A percentile compares a stretch with the other conserved stretches of the same genome.
Evolutionary conservation across 139 green algal genomes (phyloP).

Genomic region (Picochlorum costavermella): DNA sequence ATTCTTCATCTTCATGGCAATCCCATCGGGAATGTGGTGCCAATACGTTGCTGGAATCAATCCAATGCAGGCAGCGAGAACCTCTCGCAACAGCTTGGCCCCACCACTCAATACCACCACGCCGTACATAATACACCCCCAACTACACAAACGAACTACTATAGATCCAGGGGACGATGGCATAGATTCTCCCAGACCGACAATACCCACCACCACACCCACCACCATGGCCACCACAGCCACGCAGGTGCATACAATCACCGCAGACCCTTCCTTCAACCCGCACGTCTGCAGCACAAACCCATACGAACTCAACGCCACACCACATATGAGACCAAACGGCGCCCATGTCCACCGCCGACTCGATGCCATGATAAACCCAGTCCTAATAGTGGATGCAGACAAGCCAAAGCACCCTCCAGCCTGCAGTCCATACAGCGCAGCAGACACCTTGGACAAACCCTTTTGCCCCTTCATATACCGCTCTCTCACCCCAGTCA

Average conservation of each 20-base stretch:
- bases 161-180: constrained; percentile 20
- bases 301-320: constrained; percentile 53
- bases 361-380: constrained; percentile 55
- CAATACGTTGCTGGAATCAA: neutral
- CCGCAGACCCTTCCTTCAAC: constrained; percentile 67
- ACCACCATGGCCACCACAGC: constrained; percentile 68
- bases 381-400: constrained; percentile 53
- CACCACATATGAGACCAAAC: constrained; percentile 46
- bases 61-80: constrained; percentile 10
- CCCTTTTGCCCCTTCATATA: constrained; percentile 1
- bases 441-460: constrained; percentile 13
- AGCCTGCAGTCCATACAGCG: constrained; percentile 44
- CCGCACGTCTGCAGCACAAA: constrained; percentile 75
- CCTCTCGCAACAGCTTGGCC: constrained; percentile 7
- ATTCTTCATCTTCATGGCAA: constrained; percentile 19
- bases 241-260: constrained; percentile 74
- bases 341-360: constrained; percentile 36
- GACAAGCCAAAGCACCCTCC: constrained; percentile 77
- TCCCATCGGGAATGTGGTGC: neutral
- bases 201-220: constrained; percentile 58
- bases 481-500: constrained; percentile 17
- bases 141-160: constrained; percentile 38
- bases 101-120: constrained; percentile 41
- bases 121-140: constrained; percentile 43
- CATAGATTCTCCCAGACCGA: constrained; percentile 63